phyloP scores from a whole-genome alignment of 1,139 yeast species.

The Scheffersomyces segobiensis region DNA sequence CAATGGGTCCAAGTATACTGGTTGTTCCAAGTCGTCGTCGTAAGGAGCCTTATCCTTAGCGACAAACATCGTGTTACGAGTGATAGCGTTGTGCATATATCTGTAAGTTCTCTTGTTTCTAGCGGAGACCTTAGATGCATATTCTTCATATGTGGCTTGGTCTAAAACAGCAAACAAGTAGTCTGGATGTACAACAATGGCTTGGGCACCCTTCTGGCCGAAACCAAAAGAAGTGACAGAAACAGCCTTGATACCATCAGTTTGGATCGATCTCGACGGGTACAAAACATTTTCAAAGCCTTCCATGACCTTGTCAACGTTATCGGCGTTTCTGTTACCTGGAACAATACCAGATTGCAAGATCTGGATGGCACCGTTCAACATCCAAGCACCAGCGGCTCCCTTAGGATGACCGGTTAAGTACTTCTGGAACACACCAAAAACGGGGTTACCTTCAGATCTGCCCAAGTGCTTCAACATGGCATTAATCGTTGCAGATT shows the following conservation, averaged over 20 bases:
- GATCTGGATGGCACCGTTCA: conserved; percentile 96
- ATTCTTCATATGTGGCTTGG: conserved; percentile 65
- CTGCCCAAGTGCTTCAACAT: conserved; percentile 97
- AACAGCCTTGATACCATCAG: conserved; percentile 97
- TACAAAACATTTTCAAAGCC: conserved; percentile 84
- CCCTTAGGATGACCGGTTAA: conserved; percentile 99
- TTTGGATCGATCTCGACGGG: conserved; percentile 91
- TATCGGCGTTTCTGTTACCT: conserved; percentile 98
- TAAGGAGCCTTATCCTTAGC: conserved; percentile 95
- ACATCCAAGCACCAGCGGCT: conserved; percentile 99
- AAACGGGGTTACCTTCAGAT: conserved; percentile 94
- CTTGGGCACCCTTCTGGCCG: conserved; percentile 99
- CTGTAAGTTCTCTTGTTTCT: conserved; percentile 93
- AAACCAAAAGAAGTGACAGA: conserved; percentile 97
- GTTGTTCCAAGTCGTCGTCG: conserved; percentile 79
- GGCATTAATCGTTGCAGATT: conserved; percentile 82
- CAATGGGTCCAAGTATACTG: conserved; percentile 93
- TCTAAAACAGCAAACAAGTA: conserved; percentile 85
- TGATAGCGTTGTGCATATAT: conserved; percentile 94
- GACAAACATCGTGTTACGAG: conserved; percentile 87
- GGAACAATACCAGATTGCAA: conserved; percentile 93
- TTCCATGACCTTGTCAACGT: conserved; percentile 80
- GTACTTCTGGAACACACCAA: conserved; percentile 98
- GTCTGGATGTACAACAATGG: conserved; percentile 88
- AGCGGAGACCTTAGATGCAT: conserved; percentile 67